Base-by-base conservation (phyloP, 768 basidiomycete species). In the Boletus sp. region DNA sequence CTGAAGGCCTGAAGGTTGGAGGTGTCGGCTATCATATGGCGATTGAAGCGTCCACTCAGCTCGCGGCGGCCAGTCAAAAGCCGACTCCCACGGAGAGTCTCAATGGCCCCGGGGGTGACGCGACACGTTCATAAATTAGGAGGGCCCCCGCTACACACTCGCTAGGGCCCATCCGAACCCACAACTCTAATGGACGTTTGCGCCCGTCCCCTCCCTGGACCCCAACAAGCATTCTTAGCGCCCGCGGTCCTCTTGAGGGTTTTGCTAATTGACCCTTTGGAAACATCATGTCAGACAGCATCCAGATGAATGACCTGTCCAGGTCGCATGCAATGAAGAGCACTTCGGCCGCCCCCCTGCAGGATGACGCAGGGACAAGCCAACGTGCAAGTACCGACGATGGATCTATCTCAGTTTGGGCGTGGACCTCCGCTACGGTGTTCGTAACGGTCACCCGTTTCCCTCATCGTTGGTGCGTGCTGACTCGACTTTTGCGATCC, bases 271-370 rank as follows among this genome's bases (percentile, higher is more conserved):
- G n/a, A n/a, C n/a, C n/a, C n/a, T n/a, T n/a, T n/a, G 37, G n/a
- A 19, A 39, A 19, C 38, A 1, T 46, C 34, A 78, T 74, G 72
- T 59, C 68, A 23, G 55, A 60, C 45, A 63, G 55, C 43, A 66
- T 79, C 34, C 77, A 79, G 61, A 64, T 80, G 61, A 69, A 73
- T 17, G 72, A 77, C 58, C 55, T 79, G 39, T 63, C 72, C n/a
- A 37, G 45, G 32, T 48, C 15, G 43, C 56, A 21, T 19, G 15
- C 25, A 32, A 38, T 33, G 43, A 50, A 51, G 38, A 43, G 47
- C 37, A 21, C 50, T 19, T 56, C 54, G 51, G 38, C 63, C 29
- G 60, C 50, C 23, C 46, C 38, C 14, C 40, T 59, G 42, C 45
- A 56, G 27, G 21, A 44, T 23, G 35, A 21, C 37, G 17, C 53